Conservation (phyloP, 306 rosid species). For the Fagus crenata region DNA sequence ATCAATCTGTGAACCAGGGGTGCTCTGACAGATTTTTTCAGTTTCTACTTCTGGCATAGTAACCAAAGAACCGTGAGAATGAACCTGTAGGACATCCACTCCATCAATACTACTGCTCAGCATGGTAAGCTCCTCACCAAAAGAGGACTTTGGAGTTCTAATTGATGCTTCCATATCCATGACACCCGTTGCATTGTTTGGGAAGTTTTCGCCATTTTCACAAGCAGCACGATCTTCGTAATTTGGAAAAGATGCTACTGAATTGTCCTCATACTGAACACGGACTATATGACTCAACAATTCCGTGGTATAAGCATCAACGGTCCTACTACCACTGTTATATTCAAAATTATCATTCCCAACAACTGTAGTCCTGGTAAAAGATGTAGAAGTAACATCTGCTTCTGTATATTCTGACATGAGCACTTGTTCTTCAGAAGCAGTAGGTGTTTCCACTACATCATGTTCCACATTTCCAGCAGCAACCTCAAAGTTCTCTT, state of each 20-base stretch:
- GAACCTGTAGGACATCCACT: constrained; percentile 36
- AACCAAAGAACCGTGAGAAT: constrained; percentile 38
- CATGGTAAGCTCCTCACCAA: constrained; percentile 41
- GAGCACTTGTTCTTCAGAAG: constrained; percentile 35
- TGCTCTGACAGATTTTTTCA: constrained; percentile 28
- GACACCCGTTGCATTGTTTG: constrained; percentile 31
- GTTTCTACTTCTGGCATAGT: constrained; percentile 48
- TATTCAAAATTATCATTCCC: constrained; percentile 47
- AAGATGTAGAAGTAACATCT: constrained; percentile 38
- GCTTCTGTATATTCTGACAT: constrained; percentile 40
- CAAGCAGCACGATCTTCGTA: constrained; percentile 31
- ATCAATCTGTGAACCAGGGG: constrained; percentile 35
- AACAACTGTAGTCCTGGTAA: constrained; percentile 30
- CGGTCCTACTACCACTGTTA: constrained; percentile 29
- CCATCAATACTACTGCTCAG: constrained; percentile 29
- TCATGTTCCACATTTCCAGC: constrained; percentile 36
- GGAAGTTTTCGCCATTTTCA: constrained; percentile 42
- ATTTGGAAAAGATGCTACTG: constrained; percentile 32
- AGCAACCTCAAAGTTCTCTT: constrained; percentile 38
- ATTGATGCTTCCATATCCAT: constrained; percentile 42
- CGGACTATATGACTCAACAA: constrained; percentile 25
- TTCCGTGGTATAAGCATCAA: constrained; percentile 48
- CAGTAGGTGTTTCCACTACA: constrained; percentile 33
- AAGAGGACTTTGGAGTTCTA: constrained; percentile 40
- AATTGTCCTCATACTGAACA: constrained; percentile 37